Evolutionary conservation across 345 rosid species (phyloP).

Genomic region (Melaleuca alternifolia): DNA sequence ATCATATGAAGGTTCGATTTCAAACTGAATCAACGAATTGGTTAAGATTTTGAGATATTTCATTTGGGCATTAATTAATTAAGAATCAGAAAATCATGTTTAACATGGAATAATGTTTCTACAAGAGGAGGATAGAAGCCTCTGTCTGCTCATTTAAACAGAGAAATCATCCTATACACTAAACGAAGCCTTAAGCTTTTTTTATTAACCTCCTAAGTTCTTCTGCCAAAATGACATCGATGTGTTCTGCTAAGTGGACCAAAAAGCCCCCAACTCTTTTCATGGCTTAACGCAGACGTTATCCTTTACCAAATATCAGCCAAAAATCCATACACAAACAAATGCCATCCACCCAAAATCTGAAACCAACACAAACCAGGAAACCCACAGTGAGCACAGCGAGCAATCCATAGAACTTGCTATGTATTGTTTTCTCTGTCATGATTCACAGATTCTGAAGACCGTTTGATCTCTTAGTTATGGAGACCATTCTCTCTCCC

Average conservation of each 20-base stretch:
- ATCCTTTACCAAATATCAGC: conserved; percentile 27
- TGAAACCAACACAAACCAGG: conserved; percentile 7
- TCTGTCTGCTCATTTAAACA: background rate
- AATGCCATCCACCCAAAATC: conserved; percentile 31
- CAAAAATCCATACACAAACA: conserved; percentile 34
- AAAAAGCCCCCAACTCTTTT: conserved; percentile 12
- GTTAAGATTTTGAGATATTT: no score
- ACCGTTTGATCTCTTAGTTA: conserved; percentile 18
- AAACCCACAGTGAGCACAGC: background rate
- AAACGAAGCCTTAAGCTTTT: background rate
- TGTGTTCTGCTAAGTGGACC: background rate
- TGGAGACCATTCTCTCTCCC: conserved; percentile 73
- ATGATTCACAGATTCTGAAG: conserved; percentile 5
- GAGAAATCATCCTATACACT: background rate
- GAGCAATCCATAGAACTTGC: background rate
- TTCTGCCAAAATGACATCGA: background rate
- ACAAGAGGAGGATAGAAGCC: background rate
- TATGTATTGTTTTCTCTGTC: background rate
- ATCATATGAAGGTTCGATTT: no score
- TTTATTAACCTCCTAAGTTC: background rate
- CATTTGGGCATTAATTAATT: no score
- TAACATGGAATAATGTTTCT: background rate
- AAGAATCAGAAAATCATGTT: background rate
- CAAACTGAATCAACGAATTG: no score
- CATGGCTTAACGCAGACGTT: conserved; percentile 18